These are phyloP conservation scores for Auriscalpium orientale DNA, from an alignment of 768 basidiomycete species.

Conservation along the genomic window DNA sequence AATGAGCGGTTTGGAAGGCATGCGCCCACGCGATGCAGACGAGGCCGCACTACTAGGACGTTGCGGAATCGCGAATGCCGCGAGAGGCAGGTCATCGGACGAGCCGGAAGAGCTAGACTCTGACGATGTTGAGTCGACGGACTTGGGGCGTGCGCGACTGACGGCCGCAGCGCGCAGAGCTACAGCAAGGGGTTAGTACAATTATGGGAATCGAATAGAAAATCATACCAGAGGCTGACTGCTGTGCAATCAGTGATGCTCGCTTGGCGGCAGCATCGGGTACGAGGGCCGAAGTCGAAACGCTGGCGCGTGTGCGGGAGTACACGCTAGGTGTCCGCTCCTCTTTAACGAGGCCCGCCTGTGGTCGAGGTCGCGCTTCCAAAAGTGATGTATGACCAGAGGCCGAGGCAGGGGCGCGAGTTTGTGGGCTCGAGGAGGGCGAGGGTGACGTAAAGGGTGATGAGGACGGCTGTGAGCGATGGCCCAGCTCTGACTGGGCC, in stretches of 20 bases:
- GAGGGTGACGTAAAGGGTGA: constrained; percentile 3
- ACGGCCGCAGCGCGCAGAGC: background rate
- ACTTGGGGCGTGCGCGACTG: constrained; percentile 12
- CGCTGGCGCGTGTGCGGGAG: constrained; percentile 41
- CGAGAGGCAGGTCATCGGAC: constrained; percentile 57
- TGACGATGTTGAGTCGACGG: constrained; percentile 15
- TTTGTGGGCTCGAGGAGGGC: constrained; percentile 6
- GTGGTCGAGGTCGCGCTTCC: background rate
- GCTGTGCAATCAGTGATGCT: constrained; percentile 30
- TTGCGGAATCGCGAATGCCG: constrained; percentile 49
- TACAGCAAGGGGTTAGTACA: background rate
- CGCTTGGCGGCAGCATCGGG: constrained; percentile 45
- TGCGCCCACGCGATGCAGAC: constrained; percentile 22
- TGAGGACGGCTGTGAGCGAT: constrained; percentile 7
- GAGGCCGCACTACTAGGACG: constrained; percentile 56
- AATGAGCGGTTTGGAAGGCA: constrained; percentile 37
- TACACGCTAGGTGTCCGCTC: constrained; percentile 13
- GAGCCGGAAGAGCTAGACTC: constrained; percentile 36
- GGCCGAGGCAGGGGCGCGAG: constrained; percentile 5
- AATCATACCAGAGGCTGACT: constrained; percentile 4
- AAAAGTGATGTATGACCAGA: constrained; percentile 3
- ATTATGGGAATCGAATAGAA: background rate
- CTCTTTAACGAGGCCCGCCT: background rate
- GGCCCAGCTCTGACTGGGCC: constrained; percentile 22
- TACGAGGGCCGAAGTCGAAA: constrained; percentile 49